These are phyloP conservation scores for Pestalotiopsis sp. DNA, from an alignment of 2,329 filamentous ascomycete genomes.

Conservation along the genomic window DNA sequence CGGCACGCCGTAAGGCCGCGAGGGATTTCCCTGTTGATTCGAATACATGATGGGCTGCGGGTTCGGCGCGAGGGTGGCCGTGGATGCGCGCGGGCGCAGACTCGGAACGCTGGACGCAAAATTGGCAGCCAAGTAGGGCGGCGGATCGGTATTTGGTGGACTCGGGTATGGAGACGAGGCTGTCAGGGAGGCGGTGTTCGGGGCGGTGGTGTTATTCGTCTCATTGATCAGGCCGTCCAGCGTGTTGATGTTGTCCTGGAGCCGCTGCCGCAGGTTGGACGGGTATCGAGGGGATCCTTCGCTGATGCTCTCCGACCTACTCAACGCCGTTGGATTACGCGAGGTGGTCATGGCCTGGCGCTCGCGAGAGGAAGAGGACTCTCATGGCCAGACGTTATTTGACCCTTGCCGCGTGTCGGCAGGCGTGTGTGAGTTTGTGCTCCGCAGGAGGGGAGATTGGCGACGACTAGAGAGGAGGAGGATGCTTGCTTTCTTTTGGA, in stretches of 20 bases:
- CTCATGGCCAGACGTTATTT: neutral
- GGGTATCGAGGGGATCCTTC: conserved; percentile 14
- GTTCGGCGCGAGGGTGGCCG: conserved; percentile 13
- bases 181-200: neutral
- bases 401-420: neutral
- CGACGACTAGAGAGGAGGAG: neutral
- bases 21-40: conserved; percentile 54
- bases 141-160: conserved; percentile 14
- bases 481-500: neutral
- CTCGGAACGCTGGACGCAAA: conserved; percentile 15
- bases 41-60: conserved; percentile 52
- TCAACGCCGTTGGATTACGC: conserved; percentile 16
- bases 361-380: neutral
- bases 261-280: conserved; percentile 13
- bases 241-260: conserved; percentile 18
- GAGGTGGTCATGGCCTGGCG: conserved; percentile 14
- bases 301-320: conserved; percentile 18
- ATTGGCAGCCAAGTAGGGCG: conserved; percentile 18
- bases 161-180: conserved; percentile 8
- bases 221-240: conserved; percentile 17
- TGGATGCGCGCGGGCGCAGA: conserved; percentile 17
- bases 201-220: conserved; percentile 9
- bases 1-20: conserved; percentile 57
- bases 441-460: neutral
- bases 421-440: neutral